Evolutionary conservation across 2,329 filamentous ascomycete species (phyloP).

Genomic region (Neofusicoccum cordaticola): DNA sequence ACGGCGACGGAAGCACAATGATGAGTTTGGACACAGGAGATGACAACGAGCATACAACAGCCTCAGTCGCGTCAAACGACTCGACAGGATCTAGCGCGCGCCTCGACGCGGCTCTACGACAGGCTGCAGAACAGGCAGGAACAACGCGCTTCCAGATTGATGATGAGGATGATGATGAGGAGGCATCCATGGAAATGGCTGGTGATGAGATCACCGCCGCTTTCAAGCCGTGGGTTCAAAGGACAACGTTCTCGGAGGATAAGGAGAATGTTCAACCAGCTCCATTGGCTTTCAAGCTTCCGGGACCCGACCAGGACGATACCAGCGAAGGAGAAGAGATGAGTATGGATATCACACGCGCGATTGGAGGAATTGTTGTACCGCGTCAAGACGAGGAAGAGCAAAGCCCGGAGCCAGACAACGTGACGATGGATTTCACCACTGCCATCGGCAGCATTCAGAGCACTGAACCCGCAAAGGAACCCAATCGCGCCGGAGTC

Average conservation of each 20-base stretch:
- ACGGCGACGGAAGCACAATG: constrained; percentile 73
- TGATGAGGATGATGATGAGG: constrained; percentile 48
- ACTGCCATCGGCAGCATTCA: constrained; percentile 53
- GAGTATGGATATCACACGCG: constrained; percentile 92
- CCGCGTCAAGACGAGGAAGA: constrained; percentile 36
- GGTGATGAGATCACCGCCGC: constrained; percentile 72
- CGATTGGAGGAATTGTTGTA: constrained; percentile 73
- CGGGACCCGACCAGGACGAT: constrained; percentile 33
- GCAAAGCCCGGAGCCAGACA: constrained; percentile 41
- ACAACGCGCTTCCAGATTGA: constrained; percentile 65
- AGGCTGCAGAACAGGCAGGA: constrained; percentile 72
- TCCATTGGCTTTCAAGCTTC: constrained; percentile 22
- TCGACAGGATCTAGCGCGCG: constrained; percentile 67
- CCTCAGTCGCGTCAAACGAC: constrained; percentile 57
- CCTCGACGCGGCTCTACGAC: constrained; percentile 72
- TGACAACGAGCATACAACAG: constrained; percentile 65
- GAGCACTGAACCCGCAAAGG: constrained; percentile 26
- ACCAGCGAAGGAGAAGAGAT: constrained; percentile 63
- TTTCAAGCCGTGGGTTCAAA: constrained; percentile 70
- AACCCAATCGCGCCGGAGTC: constrained; percentile 36
- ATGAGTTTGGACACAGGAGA: constrained; percentile 73
- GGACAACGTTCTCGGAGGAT: constrained; percentile 34
- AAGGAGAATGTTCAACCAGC: constrained; percentile 15
- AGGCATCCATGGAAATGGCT: constrained; percentile 52
- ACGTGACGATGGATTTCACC: constrained; percentile 57